A percentile compares a stretch with the other conserved stretches of the same genome.
These are phyloP conservation scores for Komagataella ulmi DNA, from an alignment of 805 yeast species.

Conservation along the genomic window DNA sequence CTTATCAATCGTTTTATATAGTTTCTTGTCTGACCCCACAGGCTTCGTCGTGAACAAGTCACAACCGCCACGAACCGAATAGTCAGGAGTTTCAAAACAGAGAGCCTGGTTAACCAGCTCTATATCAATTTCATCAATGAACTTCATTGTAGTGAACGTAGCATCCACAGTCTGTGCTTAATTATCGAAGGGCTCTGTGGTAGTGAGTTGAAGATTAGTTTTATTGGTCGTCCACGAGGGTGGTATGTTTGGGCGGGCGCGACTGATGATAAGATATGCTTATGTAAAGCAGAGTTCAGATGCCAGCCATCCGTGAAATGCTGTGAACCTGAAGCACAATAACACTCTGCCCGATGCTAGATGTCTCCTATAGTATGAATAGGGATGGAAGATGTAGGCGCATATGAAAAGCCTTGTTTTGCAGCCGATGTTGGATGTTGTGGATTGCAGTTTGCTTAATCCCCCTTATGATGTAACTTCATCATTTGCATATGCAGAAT, in stretches of 20 bases:
- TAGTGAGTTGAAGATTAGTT: background rate
- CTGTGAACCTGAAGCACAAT: background rate
- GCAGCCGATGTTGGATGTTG: background rate
- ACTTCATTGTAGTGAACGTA: constrained; percentile 25
- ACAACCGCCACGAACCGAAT: constrained; percentile 75
- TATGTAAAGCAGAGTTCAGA: background rate
- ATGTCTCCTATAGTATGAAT: background rate
- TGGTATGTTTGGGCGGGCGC: background rate
- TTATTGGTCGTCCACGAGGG: background rate
- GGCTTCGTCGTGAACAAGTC: constrained; percentile 93
- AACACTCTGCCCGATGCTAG: background rate
- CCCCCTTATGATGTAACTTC: background rate
- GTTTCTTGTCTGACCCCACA: constrained; percentile 77
- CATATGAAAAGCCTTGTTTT: background rate
- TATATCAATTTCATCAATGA: constrained; percentile 87
- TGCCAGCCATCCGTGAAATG: background rate
- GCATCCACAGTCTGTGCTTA: background rate
- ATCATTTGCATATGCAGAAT: background rate
- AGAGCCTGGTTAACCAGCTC: constrained; percentile 82
- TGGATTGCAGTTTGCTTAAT: background rate
- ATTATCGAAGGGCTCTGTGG: background rate
- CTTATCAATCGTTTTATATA: constrained; percentile 77
- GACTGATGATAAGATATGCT: background rate
- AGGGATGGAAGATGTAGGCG: background rate
- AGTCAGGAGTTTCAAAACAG: constrained; percentile 63